Evolutionary conservation across 2,329 filamentous ascomycete genomes (phyloP), one percentile per base, ranked within the genome.

Genomic region (Venturia pyrina): DNA sequence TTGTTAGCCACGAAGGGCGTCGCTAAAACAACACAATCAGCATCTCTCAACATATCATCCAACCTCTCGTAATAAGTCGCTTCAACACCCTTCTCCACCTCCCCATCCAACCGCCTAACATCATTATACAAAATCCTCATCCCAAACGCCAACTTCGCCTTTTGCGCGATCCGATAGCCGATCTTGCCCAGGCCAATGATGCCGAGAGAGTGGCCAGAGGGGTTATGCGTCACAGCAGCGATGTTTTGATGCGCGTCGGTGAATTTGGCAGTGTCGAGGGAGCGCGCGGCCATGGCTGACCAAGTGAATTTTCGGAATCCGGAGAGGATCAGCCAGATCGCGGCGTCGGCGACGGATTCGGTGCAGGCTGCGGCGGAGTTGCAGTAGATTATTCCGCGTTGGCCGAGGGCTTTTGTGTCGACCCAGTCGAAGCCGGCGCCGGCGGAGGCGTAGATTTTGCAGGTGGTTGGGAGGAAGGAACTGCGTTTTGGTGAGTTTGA

Each of bases 301-400:
- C 87, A 90, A 1, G 84, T 80, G 15, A 91, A 81, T 59, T 85
- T 81, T 63, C 89, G 86, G 78, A 90, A 91, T 17, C 84, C 86
- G 10, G 84, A 83, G 62, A 92, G 83, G 69, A 91, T 84, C 70
- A 89, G 82, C 71, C 86, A 87, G 50, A 90, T 79, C 21, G 87
- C 85, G 68, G 89, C 85, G 74, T 91, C 89, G 63, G 88, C 88
- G 1, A 91, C 88, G 5, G 88, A 85, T 71, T 91, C 89, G 7
- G 87, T 87, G 44, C 87, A 87, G 0, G 88, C 87, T 1, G 85
- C 81, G 1, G 87, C 88, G 2, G 85, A 83, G 76, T 91, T 91
- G 79, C 88, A 91, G 76, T 91, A 91, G 63, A 88, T 76, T 68
- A 89, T 83, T 46, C 85, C 83, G 72, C 81, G 80, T 68, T 84